phyloP scores from a whole-genome alignment of 768 basidiomycete genomes.

The Russula virescens region DNA sequence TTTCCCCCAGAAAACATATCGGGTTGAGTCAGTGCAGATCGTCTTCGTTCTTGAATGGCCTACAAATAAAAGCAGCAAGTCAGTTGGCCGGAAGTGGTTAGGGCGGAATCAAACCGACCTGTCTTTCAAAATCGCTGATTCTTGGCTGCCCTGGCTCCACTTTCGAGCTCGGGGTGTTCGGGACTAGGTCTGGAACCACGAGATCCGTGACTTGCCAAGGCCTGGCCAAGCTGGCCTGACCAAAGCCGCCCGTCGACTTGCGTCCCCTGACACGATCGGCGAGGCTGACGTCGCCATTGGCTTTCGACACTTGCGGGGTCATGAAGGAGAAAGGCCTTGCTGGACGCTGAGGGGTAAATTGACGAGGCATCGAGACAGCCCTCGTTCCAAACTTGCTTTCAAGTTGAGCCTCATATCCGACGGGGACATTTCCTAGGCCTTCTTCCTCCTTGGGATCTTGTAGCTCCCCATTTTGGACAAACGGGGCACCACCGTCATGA shows the following conservation, averaged over 20 bases:
- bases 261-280: constrained; percentile 23
- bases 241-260: constrained; percentile 23
- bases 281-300: constrained; percentile 3
- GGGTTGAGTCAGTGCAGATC: constrained; percentile 48
- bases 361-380: constrained; percentile 9
- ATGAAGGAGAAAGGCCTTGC: constrained; percentile 42
- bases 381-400: background rate
- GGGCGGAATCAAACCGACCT: background rate
- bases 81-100: background rate
- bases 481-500: constrained; percentile 27
- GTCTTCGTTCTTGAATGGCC: constrained; percentile 59
- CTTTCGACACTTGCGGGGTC: constrained; percentile 47
- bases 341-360: constrained; percentile 27
- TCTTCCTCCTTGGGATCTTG: constrained; percentile 21
- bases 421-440: constrained; percentile 15
- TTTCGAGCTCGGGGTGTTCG: background rate
- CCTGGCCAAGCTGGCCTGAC: constrained; percentile 43
- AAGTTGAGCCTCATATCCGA: constrained; percentile 12
- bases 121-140: constrained; percentile 9
- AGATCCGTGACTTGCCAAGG: constrained; percentile 56
- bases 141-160: background rate
- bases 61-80: constrained; percentile 20
- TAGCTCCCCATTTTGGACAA: constrained; percentile 22
- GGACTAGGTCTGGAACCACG: constrained; percentile 35
- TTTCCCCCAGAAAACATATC: constrained; percentile 47